Conservation (phyloP, 176 grass and related monocot genomes). For the sorghum (Sorghum bicolor) region DNA sequence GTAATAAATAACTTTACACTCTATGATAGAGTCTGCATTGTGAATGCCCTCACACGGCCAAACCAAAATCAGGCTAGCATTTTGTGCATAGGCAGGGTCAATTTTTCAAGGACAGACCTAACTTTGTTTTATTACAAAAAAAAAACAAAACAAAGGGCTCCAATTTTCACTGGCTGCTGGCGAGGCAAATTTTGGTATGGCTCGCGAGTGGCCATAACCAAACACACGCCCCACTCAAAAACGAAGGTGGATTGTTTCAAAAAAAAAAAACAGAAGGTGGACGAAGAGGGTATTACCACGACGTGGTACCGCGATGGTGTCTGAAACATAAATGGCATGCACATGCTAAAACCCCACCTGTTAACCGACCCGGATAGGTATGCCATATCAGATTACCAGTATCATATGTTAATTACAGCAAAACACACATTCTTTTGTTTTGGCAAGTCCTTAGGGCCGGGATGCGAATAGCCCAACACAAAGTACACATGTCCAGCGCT, state of each 20-base stretch:
- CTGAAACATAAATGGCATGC: neutral
- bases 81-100: neutral
- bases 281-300: neutral
- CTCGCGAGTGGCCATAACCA: neutral
- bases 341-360: neutral
- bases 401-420: slow-evolving; percentile 25
- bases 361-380: neutral
- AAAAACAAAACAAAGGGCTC: neutral
- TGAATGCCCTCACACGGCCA: too few species aligned
- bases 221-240: neutral
- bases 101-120: neutral
- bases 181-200: neutral
- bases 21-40: too few species aligned
- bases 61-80: neutral
- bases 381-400: neutral
- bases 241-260: too few species aligned
- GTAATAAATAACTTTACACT: too few species aligned
- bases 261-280: too few species aligned
- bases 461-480: neutral
- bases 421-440: slow-evolving; percentile 9
- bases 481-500: neutral
- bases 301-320: neutral
- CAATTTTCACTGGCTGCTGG: neutral
- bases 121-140: neutral
- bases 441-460: neutral